Base-by-base conservation (phyloP, 345 rosid species). In the Garcia nutans region DNA sequence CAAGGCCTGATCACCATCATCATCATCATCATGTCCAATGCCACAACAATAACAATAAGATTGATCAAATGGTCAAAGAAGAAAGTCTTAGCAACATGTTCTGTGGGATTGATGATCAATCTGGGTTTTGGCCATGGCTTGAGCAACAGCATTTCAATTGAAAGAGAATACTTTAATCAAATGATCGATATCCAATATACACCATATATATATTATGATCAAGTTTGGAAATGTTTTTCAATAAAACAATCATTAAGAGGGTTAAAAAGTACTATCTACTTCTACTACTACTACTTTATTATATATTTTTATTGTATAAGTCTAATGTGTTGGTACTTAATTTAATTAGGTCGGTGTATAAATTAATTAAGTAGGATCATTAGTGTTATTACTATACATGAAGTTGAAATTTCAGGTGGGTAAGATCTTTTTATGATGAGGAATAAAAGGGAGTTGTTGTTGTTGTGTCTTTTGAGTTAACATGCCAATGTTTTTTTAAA, bases 111-210 rank as follows among this genome's bases (percentile, higher is more conserved):
- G 99, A 96, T 23, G 99, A 96, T 72, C 99, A 93, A 22, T 76
- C 97, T 58, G 96, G 92, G 37, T 85, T 91, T 81, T 95, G 99
- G 99, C 99, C 99, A 61, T 95, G 99, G 99, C 85, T 95, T 80
- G 99, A 95, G 74, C 94, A 90, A 28, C 93, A 88, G 60, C 90
- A 88, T 72, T 95, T 89, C 86, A 87, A 90, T 60, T 94, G 81
- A 89, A 37, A 37, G 41, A 37, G 41, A 37, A 37, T 3, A 37
- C 6, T 37, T 37, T 37, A 37, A 37, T 37, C 41, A 37, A 37
- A 37, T 37, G 41, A 37, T 37, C 70, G 19, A 26, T 5, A 10
- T 17, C n/a, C 19, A 47, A 37, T 0, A 3, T 33, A 33, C 6
- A 33, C 41, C 3, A 3, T 33, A 33, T 37, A 37, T 37, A 37